Percentiles rank a stretch among this genome's conserved stretches.
Evolutionary conservation across 257 asterid genomes (phyloP).

Genomic region (Rauvolfia tetraphylla): DNA sequence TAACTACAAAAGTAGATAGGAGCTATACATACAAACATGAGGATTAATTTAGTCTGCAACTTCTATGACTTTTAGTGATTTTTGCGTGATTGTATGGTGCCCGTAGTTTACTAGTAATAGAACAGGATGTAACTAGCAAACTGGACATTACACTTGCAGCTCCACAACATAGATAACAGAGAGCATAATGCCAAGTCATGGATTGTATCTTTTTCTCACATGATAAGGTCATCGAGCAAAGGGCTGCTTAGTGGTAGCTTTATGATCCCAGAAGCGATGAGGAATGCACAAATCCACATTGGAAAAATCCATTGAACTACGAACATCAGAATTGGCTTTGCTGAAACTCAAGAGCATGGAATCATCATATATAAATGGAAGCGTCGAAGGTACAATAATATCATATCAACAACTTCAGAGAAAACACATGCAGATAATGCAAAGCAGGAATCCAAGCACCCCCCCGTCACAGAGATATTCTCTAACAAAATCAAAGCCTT

Average conservation of each 20-base stretch:
- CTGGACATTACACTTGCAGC: not conserved
- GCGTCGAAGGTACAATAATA: not conserved
- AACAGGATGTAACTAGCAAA: not conserved
- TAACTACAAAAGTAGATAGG: not conserved
- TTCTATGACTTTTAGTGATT: not conserved
- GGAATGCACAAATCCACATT: constrained; percentile 55
- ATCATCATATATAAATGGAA: not conserved
- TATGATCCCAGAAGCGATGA: constrained; percentile 53
- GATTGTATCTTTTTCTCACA: constrained; percentile 21
- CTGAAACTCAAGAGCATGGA: constrained; percentile 33
- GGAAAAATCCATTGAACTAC: constrained; percentile 59
- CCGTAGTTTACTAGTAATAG: not conserved
- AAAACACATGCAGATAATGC: no score
- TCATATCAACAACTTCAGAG: not conserved
- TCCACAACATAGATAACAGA: not conserved
- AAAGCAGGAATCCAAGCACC: no score
- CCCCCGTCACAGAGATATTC: no score
- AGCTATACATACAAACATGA: not conserved
- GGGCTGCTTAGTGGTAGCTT: constrained; percentile 47
- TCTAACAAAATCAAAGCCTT: no score
- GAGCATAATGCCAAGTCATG: not conserved
- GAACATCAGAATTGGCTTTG: constrained; percentile 50
- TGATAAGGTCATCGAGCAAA: constrained; percentile 48
- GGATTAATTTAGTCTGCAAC: no score
- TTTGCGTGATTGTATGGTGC: not conserved